phyloP scores from a whole-genome alignment of 805 yeast species.

The Pichia gijzeniarum region DNA sequence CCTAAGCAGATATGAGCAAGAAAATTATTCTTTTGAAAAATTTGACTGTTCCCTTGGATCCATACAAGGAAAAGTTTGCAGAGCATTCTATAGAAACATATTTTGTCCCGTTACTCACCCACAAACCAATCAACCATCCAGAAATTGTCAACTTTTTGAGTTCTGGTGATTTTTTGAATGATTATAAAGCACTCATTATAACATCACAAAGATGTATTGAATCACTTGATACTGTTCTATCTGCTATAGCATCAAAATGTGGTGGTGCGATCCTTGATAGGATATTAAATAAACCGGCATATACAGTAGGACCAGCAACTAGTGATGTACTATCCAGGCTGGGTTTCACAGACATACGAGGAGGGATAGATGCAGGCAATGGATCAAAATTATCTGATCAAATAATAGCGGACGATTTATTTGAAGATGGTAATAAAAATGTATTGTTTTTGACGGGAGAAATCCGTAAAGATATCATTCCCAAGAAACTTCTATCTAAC shows the following conservation, averaged over 20 bases:
- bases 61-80: constrained; percentile 45
- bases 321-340: constrained; percentile 44
- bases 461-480: constrained; percentile 74
- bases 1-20: constrained; percentile 10
- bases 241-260: constrained; percentile 31
- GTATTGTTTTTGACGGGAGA: constrained; percentile 81
- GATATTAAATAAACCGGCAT: constrained; percentile 47
- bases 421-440: constrained; percentile 21
- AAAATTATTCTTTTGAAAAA: constrained; percentile 60
- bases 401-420: constrained; percentile 37
- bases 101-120: constrained; percentile 72
- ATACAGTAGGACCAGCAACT: constrained; percentile 93
- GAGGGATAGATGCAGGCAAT: constrained; percentile 76
- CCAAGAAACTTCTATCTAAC: constrained; percentile 42
- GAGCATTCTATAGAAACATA: constrained; percentile 34
- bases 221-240: constrained; percentile 47
- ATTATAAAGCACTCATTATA: constrained; percentile 53
- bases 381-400: constrained; percentile 65
- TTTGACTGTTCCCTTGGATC: constrained; percentile 61
- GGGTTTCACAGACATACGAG: constrained; percentile 66
- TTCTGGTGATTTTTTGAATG: constrained; percentile 35
- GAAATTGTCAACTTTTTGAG: constrained; percentile 40
- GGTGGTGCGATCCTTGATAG: constrained; percentile 9
- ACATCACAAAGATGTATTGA: constrained; percentile 94
- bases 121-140: constrained; percentile 45